phyloP scores from a whole-genome alignment of 2,329 filamentous ascomycete genomes.

The Taxawa tesnikishii region DNA sequence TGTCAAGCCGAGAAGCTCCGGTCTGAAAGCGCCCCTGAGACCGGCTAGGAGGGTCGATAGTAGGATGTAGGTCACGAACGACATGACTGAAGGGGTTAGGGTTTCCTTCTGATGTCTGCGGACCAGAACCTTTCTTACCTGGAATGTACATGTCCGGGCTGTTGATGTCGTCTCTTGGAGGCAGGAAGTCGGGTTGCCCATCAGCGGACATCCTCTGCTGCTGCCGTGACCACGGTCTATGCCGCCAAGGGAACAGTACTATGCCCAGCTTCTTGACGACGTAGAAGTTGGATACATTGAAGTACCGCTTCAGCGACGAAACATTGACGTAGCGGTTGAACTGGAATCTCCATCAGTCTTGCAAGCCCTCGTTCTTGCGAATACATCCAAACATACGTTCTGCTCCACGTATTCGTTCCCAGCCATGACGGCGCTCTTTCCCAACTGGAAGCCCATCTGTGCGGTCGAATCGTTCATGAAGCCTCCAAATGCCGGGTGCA shows the following conservation, averaged over 20 bases:
- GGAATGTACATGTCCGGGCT: conserved; percentile 99
- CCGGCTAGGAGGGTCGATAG: conserved; percentile 84
- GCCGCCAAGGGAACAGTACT: conserved; percentile 93
- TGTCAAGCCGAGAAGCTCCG: conserved; percentile 81
- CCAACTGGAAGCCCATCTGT: conserved; percentile 89
- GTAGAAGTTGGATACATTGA: conserved; percentile 97
- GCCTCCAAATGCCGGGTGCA: conserved; percentile 60
- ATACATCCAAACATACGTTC: conserved; percentile 50
- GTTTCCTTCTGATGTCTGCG: too few species aligned
- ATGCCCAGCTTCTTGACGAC: conserved; percentile 87
- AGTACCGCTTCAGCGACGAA: conserved; percentile 92
- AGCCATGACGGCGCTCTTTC: conserved; percentile 80
- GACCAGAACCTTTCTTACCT: too few species aligned
- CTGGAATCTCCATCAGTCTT: conserved; percentile 24
- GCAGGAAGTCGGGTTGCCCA: conserved; percentile 63
- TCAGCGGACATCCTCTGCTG: conserved; percentile 48
- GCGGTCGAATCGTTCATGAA: conserved; percentile 95
- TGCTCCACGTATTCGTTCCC: conserved; percentile 92
- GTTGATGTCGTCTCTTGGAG: conserved; percentile 90
- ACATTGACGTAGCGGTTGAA: conserved; percentile 81
- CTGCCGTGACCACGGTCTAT: conserved; percentile 93
- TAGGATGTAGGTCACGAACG: conserved; percentile 92
- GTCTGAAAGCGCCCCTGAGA: conserved; percentile 81
- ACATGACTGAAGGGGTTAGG: conserved; percentile 55
- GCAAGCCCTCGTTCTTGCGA: background rate